These are phyloP conservation scores for Gautieria morchelliformis DNA, from an alignment of 768 basidiomycete species.

Conservation along the genomic window DNA sequence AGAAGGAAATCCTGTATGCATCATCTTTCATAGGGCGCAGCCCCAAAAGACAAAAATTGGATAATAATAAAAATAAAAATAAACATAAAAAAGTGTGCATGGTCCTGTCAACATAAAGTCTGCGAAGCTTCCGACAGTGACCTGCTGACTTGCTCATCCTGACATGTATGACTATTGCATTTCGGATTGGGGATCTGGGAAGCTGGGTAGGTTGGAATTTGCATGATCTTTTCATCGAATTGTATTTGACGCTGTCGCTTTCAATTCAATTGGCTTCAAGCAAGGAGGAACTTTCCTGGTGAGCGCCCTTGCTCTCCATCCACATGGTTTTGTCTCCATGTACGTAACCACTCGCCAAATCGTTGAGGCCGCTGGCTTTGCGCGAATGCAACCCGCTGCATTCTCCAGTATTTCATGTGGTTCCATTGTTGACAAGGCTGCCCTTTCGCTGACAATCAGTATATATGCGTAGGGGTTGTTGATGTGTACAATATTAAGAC, in stretches of 20 bases:
- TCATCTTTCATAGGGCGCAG: too few species aligned
- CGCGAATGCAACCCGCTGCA: constrained; percentile 45
- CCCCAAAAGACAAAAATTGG: too few species aligned
- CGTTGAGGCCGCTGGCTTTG: constrained; percentile 37
- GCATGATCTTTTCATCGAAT: background rate
- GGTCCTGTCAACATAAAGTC: constrained; percentile 20
- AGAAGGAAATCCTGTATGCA: too few species aligned
- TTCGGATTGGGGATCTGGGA: constrained; percentile 55
- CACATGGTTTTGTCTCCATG: constrained; percentile 46
- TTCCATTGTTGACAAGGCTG: constrained; percentile 51
- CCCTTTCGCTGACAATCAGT: constrained; percentile 38
- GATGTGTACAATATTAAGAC: constrained; percentile 62
- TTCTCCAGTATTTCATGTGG: constrained; percentile 64
- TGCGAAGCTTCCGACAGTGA: constrained; percentile 44
- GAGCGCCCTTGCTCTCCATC: constrained; percentile 51
- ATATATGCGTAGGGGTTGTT: constrained; percentile 45
- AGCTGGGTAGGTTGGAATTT: constrained; percentile 24
- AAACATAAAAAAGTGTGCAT: too few species aligned
- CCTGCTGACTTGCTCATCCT: constrained; percentile 37
- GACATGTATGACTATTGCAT: constrained; percentile 45
- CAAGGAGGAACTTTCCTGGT: constrained; percentile 43
- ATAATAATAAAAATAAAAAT: too few species aligned
- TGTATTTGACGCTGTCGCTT: constrained; percentile 28
- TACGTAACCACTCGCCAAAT: constrained; percentile 33
- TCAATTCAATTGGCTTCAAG: constrained; percentile 35